Conservation (phyloP, 2,329 filamentous ascomycete species). For the Xylaria multiplex region DNA sequence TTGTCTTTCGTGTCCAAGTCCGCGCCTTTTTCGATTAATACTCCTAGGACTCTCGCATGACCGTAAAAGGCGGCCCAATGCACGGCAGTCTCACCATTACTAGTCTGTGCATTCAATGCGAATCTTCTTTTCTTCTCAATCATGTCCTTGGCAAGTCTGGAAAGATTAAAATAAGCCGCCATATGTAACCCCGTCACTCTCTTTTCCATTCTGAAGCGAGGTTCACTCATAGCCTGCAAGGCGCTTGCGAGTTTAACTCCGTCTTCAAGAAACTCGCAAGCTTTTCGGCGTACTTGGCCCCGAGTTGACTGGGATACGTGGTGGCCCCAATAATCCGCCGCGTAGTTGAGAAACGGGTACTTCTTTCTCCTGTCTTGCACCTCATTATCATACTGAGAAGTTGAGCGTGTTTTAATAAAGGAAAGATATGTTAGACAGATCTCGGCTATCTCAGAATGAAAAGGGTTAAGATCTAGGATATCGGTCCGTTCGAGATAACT, state of each 20-base stretch:
- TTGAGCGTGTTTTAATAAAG: slow-evolving; percentile 1
- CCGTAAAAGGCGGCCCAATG: slow-evolving; percentile 19
- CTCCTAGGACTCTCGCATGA: slow-evolving; percentile 6
- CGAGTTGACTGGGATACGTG: slow-evolving; percentile 9
- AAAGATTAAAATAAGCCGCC: slow-evolving; percentile 19
- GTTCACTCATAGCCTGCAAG: slow-evolving; percentile 18
- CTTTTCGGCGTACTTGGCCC: slow-evolving; percentile 8
- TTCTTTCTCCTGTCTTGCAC: neutral
- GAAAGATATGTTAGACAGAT: slow-evolving; percentile 22
- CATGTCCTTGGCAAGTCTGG: slow-evolving; percentile 13
- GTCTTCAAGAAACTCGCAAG: slow-evolving; percentile 19
- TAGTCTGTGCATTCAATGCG: slow-evolving; percentile 15
- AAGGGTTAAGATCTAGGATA: neutral
- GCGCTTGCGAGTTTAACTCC: slow-evolving; percentile 8
- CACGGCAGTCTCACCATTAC: slow-evolving; percentile 15
- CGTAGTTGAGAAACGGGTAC: slow-evolving; percentile 23
- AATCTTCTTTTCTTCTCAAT: slow-evolving; percentile 9
- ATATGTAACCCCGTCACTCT: slow-evolving; percentile 15
- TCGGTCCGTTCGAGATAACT: slow-evolving; percentile 16
- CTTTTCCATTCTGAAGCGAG: slow-evolving; percentile 15
- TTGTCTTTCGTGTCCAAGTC: slow-evolving; percentile 24
- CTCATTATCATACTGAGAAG: neutral
- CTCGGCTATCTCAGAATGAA: slow-evolving; percentile 19
- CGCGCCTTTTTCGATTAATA: slow-evolving; percentile 18
- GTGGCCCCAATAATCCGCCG: slow-evolving; percentile 18